Base-by-base conservation (phyloP, 2,329 filamentous ascomycete genomes). In the Huntiella moniliformis region DNA sequence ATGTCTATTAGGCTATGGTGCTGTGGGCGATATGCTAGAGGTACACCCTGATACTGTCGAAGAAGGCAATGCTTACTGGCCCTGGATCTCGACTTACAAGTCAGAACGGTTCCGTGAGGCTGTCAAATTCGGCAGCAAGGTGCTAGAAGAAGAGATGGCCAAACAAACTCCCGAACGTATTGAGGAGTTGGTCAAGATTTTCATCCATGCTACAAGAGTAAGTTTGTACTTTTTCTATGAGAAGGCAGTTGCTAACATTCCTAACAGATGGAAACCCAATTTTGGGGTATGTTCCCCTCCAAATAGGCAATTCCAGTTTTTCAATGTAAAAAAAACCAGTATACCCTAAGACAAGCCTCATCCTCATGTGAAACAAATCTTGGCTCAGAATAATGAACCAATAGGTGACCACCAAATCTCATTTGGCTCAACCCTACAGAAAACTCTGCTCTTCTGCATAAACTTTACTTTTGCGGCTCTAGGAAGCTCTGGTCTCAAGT, bases 21-120 rank as follows among this genome's bases (percentile, higher is more conserved):
- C 74, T 47, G 82, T 92, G 50, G 88, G 83, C 4, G 69, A 70
- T 54, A 72, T 83, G 54, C 67, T 94, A 3, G 68, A 77, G 54
- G 66, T 66, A 11, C 77, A 82, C 51, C 63, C 70, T 42, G 66
- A 64, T n/a, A 80, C 76, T 33, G 66, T 66, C 51, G 67, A 68
- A 35, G 67, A 79, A 10, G 74, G 67, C 0, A 92, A 88, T 58
- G 67, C 63, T 13, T 96, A 93, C 63, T 91, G 82, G 79, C 72
- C 77, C 39, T 96, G 88, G 88, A 84, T 96, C 53, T 69, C 87
- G 57, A 92, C 84, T 56, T 96, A 95, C 57, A 73, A 82, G 12
- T 81, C 78, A 2, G 77, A 83, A 1, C 82, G 91, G 57, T 95
- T 93, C 53, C 63, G 67, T 1, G 39, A 77, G 51, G 82, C 83